phyloP scores from a whole-genome alignment of 2,329 filamentous ascomycete genomes.

The Cercospora citrullina region DNA sequence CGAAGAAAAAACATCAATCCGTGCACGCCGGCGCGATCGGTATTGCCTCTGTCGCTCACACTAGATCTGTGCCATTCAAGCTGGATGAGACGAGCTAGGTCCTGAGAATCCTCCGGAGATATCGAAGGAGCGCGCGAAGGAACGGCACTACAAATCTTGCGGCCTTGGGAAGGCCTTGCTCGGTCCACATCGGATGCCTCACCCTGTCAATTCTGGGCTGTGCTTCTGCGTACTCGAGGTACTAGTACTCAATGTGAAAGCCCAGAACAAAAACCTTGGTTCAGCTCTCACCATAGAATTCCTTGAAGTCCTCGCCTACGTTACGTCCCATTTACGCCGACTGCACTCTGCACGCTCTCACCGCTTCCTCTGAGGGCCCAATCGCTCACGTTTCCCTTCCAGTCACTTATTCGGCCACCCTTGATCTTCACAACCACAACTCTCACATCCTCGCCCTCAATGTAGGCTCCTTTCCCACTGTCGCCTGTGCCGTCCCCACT shows the following conservation, averaged over 20 bases:
- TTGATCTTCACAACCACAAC: conserved; percentile 84
- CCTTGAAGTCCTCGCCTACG: no score
- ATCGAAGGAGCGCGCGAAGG: no score
- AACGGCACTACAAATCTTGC: no score
- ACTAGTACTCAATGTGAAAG: not conserved
- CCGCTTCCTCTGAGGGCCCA: conserved; percentile 50
- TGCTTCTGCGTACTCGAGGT: not conserved
- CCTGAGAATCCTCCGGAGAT: no score
- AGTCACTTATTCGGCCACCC: conserved; percentile 87
- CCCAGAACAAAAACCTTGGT: not conserved
- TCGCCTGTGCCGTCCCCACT: conserved; percentile 26
- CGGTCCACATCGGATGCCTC: not conserved
- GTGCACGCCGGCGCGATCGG: no score
- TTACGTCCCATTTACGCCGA: conserved; percentile 6
- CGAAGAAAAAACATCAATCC: no score
- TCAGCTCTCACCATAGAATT: not conserved
- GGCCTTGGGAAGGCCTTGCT: no score
- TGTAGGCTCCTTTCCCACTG: conserved; percentile 63
- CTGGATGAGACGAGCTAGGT: not conserved
- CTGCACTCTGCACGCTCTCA: not conserved
- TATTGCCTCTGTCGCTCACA: no score
- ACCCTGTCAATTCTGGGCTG: not conserved
- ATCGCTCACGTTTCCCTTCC: conserved; percentile 90
- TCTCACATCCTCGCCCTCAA: conserved; percentile 78
- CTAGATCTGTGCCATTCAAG: no score